phyloP scores from a whole-genome alignment of 345 rosid species.

The Bruguiera gymnorhiza region DNA sequence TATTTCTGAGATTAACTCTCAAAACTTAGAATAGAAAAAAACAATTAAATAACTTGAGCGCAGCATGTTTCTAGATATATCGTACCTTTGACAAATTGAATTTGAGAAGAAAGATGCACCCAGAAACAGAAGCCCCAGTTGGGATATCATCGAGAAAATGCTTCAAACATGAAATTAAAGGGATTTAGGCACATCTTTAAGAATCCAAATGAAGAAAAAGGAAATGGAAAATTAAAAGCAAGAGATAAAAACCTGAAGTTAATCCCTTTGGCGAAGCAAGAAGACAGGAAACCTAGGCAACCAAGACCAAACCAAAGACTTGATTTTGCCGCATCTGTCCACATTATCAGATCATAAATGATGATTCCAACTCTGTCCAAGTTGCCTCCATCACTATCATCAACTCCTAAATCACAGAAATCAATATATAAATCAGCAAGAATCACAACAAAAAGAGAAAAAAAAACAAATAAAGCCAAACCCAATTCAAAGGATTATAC shows the following conservation, averaged over 20 bases:
- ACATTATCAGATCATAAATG: constrained; percentile 60
- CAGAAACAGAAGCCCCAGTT: constrained; percentile 74
- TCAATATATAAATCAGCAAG: neutral
- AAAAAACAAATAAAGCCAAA: neutral
- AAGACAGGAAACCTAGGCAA: constrained; percentile 67
- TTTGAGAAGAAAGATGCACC: constrained; percentile 79
- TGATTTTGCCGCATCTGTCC: constrained; percentile 83
- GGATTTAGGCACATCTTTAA: constrained; percentile 6
- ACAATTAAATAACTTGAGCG: neutral
- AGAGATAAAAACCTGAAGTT: constrained; percentile 55
- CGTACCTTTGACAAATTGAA: constrained; percentile 65
- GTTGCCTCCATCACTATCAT: constrained; percentile 47
- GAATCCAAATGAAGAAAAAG: constrained; percentile 1
- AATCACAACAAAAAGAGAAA: neutral
- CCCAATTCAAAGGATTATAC: constrained; percentile 3
- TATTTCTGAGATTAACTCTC: constrained; percentile 38
- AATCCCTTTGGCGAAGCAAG: constrained; percentile 76
- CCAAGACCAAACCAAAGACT: constrained; percentile 92
- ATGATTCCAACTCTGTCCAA: constrained; percentile 52
- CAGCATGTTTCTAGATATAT: neutral
- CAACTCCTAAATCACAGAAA: constrained; percentile 36
- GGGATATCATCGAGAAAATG: constrained; percentile 63
- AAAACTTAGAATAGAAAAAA: neutral
- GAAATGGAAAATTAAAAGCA: constrained; percentile 5
- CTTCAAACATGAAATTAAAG: constrained; percentile 34